These are phyloP conservation scores for Vigna radiata DNA, from an alignment of 306 rosid species.

Conservation along the genomic window DNA sequence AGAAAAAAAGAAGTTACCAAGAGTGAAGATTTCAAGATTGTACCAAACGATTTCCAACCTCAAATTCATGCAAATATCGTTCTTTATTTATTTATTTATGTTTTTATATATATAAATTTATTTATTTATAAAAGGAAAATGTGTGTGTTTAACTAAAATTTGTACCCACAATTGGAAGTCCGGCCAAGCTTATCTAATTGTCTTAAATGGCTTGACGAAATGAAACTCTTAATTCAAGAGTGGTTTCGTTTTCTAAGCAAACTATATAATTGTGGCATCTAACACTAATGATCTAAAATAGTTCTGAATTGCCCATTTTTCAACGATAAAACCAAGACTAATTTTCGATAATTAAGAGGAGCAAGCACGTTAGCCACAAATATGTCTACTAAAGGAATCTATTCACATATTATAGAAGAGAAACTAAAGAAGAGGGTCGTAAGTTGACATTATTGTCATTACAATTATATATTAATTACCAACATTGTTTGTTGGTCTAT, in stretches of 20 bases:
- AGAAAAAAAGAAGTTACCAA: background rate
- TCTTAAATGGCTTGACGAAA: slow-evolving; percentile 26
- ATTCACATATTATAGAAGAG: background rate
- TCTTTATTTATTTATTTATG: slow-evolving; percentile 14
- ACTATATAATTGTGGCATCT: slow-evolving; percentile 12
- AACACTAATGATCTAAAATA: slow-evolving; percentile 28
- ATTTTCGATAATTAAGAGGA: slow-evolving; percentile 37
- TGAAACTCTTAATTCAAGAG: slow-evolving; percentile 12
- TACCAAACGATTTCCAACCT: slow-evolving; percentile 37
- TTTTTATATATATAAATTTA: background rate
- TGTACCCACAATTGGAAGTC: slow-evolving; percentile 18
- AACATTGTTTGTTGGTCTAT: slow-evolving; percentile 35
- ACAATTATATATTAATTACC: slow-evolving; percentile 14
- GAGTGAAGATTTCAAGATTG: slow-evolving; percentile 21
- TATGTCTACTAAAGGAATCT: slow-evolving; percentile 42
- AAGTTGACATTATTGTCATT: slow-evolving; percentile 6
- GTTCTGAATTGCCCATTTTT: slow-evolving; percentile 34
- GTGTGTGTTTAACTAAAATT: slow-evolving; percentile 5
- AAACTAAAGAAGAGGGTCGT: background rate
- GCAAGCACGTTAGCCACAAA: slow-evolving; percentile 48
- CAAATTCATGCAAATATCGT: slow-evolving; percentile 45
- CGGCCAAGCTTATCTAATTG: slow-evolving; percentile 3
- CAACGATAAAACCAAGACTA: slow-evolving; percentile 29
- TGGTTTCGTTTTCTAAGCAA: slow-evolving; percentile 11
- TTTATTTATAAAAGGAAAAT: background rate